Evolutionary conservation across 139 green algal species (phyloP).

Genomic region (Chlorella vulgaris): DNA sequence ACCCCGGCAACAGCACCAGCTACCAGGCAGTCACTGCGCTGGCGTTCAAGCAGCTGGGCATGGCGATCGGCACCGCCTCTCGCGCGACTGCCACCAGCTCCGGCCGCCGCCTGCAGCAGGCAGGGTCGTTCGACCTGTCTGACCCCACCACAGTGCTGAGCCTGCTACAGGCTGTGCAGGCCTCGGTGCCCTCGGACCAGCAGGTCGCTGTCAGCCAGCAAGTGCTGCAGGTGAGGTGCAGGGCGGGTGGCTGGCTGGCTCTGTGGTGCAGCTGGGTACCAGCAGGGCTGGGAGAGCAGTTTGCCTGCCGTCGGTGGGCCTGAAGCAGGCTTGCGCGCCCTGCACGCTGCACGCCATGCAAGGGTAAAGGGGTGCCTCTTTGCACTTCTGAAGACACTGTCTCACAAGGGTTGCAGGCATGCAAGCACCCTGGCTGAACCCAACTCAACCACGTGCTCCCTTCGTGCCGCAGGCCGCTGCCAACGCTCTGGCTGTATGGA

Average conservation of each 20-base stretch:
- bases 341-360: not conserved
- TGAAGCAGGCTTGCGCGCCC: no score
- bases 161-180: slow-evolving; percentile 8
- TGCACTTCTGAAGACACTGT: not conserved
- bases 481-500: not conserved
- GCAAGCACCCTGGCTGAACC: no score
- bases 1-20: not conserved
- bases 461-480: not conserved
- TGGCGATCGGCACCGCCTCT: not conserved
- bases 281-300: no score
- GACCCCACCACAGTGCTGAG: not conserved
- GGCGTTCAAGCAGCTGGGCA: not conserved
- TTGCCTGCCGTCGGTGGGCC: no score
- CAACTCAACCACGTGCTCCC: no score
- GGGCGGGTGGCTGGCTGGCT: not conserved
- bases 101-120: not conserved
- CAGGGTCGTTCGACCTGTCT: not conserved
- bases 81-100: not conserved
- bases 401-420: no score
- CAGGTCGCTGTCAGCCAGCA: not conserved
- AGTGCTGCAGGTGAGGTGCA: not conserved
- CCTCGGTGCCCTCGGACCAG: not conserved
- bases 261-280: not conserved
- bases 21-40: not conserved
- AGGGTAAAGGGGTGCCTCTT: no score